Percentiles rank a stretch among this genome's conserved stretches.
phyloP scores from a whole-genome alignment of 1,139 yeast genomes.

The Hyphopichia khmerensis region DNA sequence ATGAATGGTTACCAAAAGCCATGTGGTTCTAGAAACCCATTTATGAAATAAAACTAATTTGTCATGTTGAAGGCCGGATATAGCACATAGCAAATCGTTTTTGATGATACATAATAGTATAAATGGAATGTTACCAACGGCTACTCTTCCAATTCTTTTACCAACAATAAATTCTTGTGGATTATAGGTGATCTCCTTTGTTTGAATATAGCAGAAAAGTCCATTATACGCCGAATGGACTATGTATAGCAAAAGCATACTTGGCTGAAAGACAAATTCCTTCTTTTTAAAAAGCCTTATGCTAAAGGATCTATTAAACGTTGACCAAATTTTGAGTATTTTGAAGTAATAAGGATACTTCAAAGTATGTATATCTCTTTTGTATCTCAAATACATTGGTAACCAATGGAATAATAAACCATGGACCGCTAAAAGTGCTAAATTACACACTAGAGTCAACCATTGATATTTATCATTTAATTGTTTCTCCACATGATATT shows the following conservation, averaged over 20 bases:
- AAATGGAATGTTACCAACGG: conserved; percentile 43
- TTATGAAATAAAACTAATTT: conserved; percentile 38
- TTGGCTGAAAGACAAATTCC: conserved; percentile 39
- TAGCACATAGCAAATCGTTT: conserved; percentile 37
- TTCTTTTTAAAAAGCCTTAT: conserved; percentile 17
- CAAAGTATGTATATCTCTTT: conserved; percentile 2
- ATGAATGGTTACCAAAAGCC: conserved; percentile 39
- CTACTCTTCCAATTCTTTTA: conserved; percentile 43
- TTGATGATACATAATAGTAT: conserved; percentile 37
- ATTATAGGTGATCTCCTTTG: conserved; percentile 39
- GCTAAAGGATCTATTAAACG: conserved; percentile 24
- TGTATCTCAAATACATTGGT: conserved; percentile 20
- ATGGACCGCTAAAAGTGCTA: conserved; percentile 29
- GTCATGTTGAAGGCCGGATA: conserved; percentile 46
- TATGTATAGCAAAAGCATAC: conserved; percentile 27
- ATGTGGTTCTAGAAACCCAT: conserved; percentile 45
- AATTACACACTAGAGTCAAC: conserved; percentile 28
- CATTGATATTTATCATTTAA: conserved; percentile 39
- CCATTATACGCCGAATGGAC: conserved; percentile 30
- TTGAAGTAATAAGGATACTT: conserved; percentile 18
- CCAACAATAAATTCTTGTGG: conserved; percentile 40
- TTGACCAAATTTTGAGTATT: conserved; percentile 26
- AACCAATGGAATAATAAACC: conserved; percentile 45
- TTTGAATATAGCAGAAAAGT: conserved; percentile 25
- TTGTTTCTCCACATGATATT: conserved; percentile 34